Percentiles rank a stretch among this genome's conserved stretches.
Conservation (phyloP, 805 yeast species). For the Candida silvicultrix region DNA sequence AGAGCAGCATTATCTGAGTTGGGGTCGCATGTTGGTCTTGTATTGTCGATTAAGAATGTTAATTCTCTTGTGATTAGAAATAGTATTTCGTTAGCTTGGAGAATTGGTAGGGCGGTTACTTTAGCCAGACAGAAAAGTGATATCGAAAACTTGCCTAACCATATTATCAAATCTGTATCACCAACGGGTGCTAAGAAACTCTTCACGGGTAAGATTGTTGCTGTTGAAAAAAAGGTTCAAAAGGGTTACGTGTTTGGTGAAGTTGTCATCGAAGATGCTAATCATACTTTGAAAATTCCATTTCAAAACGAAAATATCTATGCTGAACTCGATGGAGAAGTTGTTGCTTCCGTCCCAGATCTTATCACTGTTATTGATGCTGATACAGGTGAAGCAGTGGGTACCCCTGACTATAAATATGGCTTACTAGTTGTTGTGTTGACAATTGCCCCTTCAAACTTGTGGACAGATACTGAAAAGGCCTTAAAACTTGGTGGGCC, state of each 20-base stretch:
- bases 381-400: slow-evolving; percentile 42
- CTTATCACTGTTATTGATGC: slow-evolving; percentile 36
- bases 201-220: slow-evolving; percentile 37
- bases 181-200: slow-evolving; percentile 24
- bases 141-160: slow-evolving; percentile 27
- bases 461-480: slow-evolving; percentile 30
- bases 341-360: slow-evolving; percentile 40
- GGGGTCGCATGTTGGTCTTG: slow-evolving; percentile 34
- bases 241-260: slow-evolving; percentile 43
- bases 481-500: slow-evolving; percentile 35
- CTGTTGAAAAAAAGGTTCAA: slow-evolving; percentile 32
- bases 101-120: slow-evolving; percentile 38
- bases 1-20: slow-evolving; percentile 37
- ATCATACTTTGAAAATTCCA: slow-evolving; percentile 29
- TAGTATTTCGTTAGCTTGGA: slow-evolving; percentile 38
- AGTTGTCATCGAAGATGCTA: slow-evolving; percentile 26
- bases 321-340: slow-evolving; percentile 25
- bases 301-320: slow-evolving; percentile 43
- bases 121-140: slow-evolving; percentile 32
- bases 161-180: slow-evolving; percentile 32
- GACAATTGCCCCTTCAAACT: slow-evolving; percentile 29
- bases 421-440: slow-evolving; percentile 37
- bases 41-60: slow-evolving; percentile 27
- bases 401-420: slow-evolving; percentile 42
- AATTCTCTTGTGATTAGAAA: slow-evolving; percentile 26